Percentiles rank a stretch among this genome's conserved stretches.
phyloP scores from a whole-genome alignment of 805 yeast genomes.

The Lipomyces sp. region DNA sequence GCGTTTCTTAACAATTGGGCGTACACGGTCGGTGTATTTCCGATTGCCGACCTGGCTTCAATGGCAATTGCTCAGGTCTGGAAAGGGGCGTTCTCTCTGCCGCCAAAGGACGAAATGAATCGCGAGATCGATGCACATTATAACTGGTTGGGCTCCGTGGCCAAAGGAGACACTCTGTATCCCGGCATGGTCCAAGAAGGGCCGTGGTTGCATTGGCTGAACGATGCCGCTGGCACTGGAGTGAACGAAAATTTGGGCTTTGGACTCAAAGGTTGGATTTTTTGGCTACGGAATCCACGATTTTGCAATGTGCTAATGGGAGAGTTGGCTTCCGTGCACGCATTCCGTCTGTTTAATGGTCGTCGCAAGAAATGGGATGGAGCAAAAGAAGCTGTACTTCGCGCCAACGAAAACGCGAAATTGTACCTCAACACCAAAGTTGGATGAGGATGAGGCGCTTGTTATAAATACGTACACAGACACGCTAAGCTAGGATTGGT shows the following conservation, averaged over 20 bases:
- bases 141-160: neutral
- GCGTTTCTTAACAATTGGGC: neutral
- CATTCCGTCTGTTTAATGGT: neutral
- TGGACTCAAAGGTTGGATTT: neutral
- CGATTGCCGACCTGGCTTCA: neutral
- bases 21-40: neutral
- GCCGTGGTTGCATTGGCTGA: slow-evolving; percentile 1
- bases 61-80: neutral
- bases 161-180: neutral
- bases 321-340: neutral
- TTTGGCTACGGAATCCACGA: neutral
- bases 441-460: too few relatives aligned
- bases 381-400: neutral
- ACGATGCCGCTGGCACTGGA: neutral
- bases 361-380: neutral
- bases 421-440: neutral
- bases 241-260: neutral
- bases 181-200: neutral
- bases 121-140: neutral
- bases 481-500: too few relatives aligned
- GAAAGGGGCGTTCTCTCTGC: neutral
- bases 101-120: neutral
- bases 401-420: neutral
- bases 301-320: neutral
- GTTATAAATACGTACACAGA: too few relatives aligned